phyloP scores from a whole-genome alignment of 108 stramenopile species.

The Cylindrotheca fusiformis region DNA sequence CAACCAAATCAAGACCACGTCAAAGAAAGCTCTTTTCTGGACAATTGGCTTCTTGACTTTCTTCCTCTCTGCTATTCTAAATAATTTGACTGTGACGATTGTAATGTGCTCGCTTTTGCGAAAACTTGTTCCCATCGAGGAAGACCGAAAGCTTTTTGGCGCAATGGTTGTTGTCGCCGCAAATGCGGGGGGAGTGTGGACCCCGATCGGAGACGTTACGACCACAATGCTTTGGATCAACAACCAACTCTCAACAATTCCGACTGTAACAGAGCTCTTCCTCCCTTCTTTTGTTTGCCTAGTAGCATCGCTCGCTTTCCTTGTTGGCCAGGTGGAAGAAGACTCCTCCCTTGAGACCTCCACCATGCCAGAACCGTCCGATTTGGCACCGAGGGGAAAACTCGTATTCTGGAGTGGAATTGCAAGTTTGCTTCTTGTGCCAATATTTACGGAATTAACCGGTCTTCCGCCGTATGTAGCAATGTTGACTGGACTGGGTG shows the following conservation, averaged over 20 bases:
- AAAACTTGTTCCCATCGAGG: constrained; percentile 83
- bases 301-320: constrained; percentile 75
- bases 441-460: constrained; percentile 88
- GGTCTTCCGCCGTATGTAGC: constrained; percentile 93
- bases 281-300: constrained; percentile 86
- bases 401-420: constrained; percentile 91
- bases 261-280: constrained; percentile 86
- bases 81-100: constrained; percentile 94
- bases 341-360: constrained; percentile 47
- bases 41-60: constrained; percentile 90
- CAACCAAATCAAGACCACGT: constrained; percentile 86
- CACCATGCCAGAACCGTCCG: constrained; percentile 56
- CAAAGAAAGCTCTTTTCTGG: constrained; percentile 90
- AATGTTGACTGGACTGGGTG: constrained; percentile 92
- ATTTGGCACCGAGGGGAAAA: constrained; percentile 78
- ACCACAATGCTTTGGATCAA: constrained; percentile 97
- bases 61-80: constrained; percentile 88
- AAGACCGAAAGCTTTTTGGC: constrained; percentile 86
- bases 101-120: constrained; percentile 88
- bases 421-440: constrained; percentile 77
- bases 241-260: constrained; percentile 84
- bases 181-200: constrained; percentile 96
- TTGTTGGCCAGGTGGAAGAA: constrained; percentile 83
- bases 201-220: constrained; percentile 94
- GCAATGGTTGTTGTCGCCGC: constrained; percentile 95